These are phyloP conservation scores for Zymoseptoria tritici DNA, from an alignment of 2,329 filamentous ascomycete species.

Conservation along the genomic window DNA sequence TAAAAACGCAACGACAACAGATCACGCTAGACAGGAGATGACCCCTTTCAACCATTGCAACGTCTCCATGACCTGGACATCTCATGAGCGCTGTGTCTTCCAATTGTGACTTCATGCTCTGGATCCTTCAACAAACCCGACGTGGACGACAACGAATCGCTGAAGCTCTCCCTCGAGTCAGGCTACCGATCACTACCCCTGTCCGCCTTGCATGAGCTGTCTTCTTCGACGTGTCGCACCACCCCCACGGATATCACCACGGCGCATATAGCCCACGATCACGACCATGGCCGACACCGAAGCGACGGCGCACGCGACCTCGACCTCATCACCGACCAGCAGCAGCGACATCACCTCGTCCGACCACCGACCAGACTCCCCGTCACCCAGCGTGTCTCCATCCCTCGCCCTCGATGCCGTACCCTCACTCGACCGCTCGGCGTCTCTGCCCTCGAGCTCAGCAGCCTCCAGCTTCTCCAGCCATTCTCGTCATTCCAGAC, in stretches of 20 bases:
- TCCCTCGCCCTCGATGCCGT: slow-evolving; percentile 55
- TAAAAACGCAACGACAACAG: no score
- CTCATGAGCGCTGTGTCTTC: not conserved
- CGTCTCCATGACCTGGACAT: not conserved
- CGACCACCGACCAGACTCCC: slow-evolving; percentile 47
- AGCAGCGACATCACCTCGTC: slow-evolving; percentile 22
- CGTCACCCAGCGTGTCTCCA: slow-evolving; percentile 57
- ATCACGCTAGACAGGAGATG: no score
- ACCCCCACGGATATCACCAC: not conserved
- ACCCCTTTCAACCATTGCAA: no score
- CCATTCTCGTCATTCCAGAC: slow-evolving; percentile 44
- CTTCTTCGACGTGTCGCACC: not conserved
- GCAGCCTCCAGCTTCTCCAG: slow-evolving; percentile 41
- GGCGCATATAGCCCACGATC: not conserved
- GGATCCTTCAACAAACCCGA: not conserved
- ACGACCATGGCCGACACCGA: not conserved
- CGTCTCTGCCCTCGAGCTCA: slow-evolving; percentile 54
- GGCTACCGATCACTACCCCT: not conserved
- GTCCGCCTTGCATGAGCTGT: not conserved
- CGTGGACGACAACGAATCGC: not conserved
- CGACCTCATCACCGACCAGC: slow-evolving; percentile 15
- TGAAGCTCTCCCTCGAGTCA: not conserved
- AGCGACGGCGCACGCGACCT: not conserved
- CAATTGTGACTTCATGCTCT: not conserved
- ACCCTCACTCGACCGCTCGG: slow-evolving; percentile 51